Evolutionary conservation across 306 rosid genomes (phyloP).

Genomic region (Luffa aegyptiaca): DNA sequence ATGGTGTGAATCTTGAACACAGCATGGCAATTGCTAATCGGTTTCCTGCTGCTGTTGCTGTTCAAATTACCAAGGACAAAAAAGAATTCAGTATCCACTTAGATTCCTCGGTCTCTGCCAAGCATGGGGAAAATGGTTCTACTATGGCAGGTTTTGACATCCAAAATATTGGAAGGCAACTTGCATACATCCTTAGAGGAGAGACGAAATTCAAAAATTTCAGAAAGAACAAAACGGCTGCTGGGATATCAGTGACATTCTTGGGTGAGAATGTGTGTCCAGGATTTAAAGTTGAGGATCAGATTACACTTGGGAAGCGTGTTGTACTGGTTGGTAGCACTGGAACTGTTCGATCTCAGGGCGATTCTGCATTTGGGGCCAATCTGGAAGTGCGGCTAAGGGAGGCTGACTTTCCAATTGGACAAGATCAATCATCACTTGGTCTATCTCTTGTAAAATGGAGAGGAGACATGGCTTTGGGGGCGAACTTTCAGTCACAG

Average conservation of each 20-base stretch:
- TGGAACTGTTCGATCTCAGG: conserved; percentile 72
- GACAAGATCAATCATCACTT: conserved; percentile 87
- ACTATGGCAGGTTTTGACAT: conserved; percentile 97
- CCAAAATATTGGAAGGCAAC: conserved; percentile 55
- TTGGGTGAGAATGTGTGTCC: conserved; percentile 82
- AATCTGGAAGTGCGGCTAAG: conserved; percentile 83
- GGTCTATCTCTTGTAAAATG: conserved; percentile 88
- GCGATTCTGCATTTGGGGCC: conserved; percentile 83
- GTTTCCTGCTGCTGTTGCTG: conserved; percentile 70
- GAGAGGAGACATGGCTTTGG: conserved; percentile 85
- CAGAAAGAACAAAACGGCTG: conserved; percentile 76
- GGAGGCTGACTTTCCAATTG: conserved; percentile 94
- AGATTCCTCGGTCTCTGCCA: conserved; percentile 88
- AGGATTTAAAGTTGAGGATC: conserved; percentile 88
- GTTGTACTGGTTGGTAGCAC: conserved; percentile 73
- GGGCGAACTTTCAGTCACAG: conserved; percentile 81
- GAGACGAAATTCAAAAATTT: conserved; percentile 79
- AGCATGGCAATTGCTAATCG: conserved; percentile 49
- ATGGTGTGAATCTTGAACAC: conserved; percentile 86
- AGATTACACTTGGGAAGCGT: conserved; percentile 79
- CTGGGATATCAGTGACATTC: conserved; percentile 78
- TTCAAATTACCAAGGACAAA: conserved; percentile 92
- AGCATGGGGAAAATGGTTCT: conserved; percentile 79
- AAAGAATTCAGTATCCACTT: conserved; percentile 86
- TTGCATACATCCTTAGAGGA: conserved; percentile 46